Evolutionary conservation across 1,139 yeast species (phyloP).

Genomic region (Nadsonia commutata): DNA sequence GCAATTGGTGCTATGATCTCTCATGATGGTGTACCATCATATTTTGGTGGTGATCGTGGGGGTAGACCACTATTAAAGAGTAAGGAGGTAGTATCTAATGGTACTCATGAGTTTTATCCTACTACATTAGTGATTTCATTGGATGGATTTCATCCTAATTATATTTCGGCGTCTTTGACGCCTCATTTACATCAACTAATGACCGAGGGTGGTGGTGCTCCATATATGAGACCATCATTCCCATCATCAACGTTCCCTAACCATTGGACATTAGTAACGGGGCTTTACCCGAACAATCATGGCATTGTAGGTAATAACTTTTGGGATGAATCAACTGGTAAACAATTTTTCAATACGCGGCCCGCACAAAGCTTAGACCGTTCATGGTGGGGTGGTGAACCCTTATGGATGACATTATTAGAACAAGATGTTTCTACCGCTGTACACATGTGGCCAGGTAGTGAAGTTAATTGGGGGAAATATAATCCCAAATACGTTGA

Average conservation of each 20-base stretch:
- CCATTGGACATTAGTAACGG: conserved; percentile 85
- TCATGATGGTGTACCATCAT: too few relatives aligned
- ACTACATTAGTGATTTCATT: conserved; percentile 66
- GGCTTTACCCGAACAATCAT: conserved; percentile 68
- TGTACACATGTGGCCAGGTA: conserved; percentile 96
- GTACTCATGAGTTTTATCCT: conserved; percentile 59
- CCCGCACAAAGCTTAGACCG: conserved; percentile 42
- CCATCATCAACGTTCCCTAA: conserved; percentile 87
- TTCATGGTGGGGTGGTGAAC: conserved; percentile 83
- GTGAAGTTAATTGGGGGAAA: conserved; percentile 44
- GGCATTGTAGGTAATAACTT: conserved; percentile 82
- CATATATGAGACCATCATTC: conserved; percentile 74
- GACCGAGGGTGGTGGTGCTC: conserved; percentile 48
- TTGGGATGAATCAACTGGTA: conserved; percentile 42
- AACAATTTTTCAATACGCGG: conserved; percentile 51
- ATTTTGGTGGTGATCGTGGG: too few relatives aligned
- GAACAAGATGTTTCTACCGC: conserved; percentile 54
- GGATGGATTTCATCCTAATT: conserved; percentile 88
- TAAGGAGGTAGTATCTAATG: conserved; percentile 35
- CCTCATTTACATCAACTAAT: conserved; percentile 54
- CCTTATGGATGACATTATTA: conserved; percentile 69
- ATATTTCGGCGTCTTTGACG: conserved; percentile 49
- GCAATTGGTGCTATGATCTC: neutral
- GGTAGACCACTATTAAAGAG: neutral
- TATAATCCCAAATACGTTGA: conserved; percentile 39